A percentile compares a stretch with the other conserved stretches of the same genome.
Conservation (phyloP, 2,329 filamentous ascomycete genomes). For the Botrytis elliptica region DNA sequence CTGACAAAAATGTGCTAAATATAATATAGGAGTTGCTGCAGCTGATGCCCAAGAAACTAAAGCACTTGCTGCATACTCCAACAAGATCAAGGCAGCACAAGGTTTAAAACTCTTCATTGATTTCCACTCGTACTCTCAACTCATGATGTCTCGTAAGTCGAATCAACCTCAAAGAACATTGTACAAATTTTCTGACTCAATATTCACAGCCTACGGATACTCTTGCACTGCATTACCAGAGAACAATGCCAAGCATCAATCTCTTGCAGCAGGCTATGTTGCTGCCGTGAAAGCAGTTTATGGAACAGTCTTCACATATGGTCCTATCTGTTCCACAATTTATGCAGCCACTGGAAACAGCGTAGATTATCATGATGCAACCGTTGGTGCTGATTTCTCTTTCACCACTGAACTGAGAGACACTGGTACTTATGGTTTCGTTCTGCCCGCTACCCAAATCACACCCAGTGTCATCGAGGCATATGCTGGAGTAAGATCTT, state of each 20-base stretch:
- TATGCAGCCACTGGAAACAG: slow-evolving; percentile 53
- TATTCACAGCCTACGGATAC: slow-evolving; percentile 53
- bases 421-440: slow-evolving; percentile 49
- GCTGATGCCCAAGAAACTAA: slow-evolving; percentile 53
- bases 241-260: slow-evolving; percentile 49
- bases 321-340: slow-evolving; percentile 58
- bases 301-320: slow-evolving; percentile 44
- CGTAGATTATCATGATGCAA: slow-evolving; percentile 47
- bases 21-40: slow-evolving; percentile 39
- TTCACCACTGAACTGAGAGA: slow-evolving; percentile 53
- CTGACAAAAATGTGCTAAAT: background rate
- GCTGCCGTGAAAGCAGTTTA: slow-evolving; percentile 57
- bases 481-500: slow-evolving; percentile 42
- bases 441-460: slow-evolving; percentile 50
- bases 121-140: slow-evolving; percentile 62
- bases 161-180: background rate
- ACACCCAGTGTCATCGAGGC: slow-evolving; percentile 47
- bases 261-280: slow-evolving; percentile 49
- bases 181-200: slow-evolving; percentile 2
- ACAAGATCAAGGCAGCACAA: slow-evolving; percentile 44
- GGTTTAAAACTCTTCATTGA: slow-evolving; percentile 63
- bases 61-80: slow-evolving; percentile 49
- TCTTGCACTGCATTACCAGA: slow-evolving; percentile 49
- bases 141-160: slow-evolving; percentile 49
- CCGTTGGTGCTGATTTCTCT: slow-evolving; percentile 36